Evolutionary conservation across 2,329 filamentous ascomycete species (phyloP).

Genomic region (Cladosporium austrohemisphaericum): DNA sequence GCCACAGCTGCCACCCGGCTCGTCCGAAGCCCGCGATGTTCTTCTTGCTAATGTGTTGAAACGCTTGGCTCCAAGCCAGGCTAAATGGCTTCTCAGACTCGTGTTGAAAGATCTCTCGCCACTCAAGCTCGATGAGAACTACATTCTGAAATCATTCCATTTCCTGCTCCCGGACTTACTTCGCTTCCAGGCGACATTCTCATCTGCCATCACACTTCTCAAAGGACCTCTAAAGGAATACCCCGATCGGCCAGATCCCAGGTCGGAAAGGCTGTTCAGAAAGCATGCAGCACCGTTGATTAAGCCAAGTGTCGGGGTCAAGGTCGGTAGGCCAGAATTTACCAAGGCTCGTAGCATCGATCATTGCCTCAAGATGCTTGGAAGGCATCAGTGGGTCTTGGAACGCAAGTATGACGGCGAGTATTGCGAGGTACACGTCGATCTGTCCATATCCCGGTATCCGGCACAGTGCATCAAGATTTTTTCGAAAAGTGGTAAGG

Average conservation of each 20-base stretch:
- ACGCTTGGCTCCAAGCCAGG: constrained; percentile 62
- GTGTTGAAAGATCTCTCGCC: constrained; percentile 74
- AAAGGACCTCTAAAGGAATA: constrained; percentile 40
- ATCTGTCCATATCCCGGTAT: constrained; percentile 51
- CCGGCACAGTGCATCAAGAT: constrained; percentile 61
- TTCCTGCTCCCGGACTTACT: constrained; percentile 66
- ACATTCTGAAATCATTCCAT: constrained; percentile 61
- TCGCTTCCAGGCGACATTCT: constrained; percentile 65
- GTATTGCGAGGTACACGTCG: constrained; percentile 84
- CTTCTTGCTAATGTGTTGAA: constrained; percentile 56
- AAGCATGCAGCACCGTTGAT: constrained; percentile 38
- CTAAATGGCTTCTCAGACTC: constrained; percentile 82
- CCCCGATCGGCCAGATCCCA: constrained; percentile 34
- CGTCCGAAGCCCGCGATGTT: constrained; percentile 37
- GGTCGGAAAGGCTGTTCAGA: constrained; percentile 33
- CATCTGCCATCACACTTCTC: constrained; percentile 56
- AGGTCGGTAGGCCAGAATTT: constrained; percentile 45
- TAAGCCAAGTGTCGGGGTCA: constrained; percentile 40
- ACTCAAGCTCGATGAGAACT: constrained; percentile 56
- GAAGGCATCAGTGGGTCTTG: constrained; percentile 61
- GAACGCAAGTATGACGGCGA: constrained; percentile 82
- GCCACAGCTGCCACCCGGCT: constrained; percentile 26
- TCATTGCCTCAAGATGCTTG: constrained; percentile 65
- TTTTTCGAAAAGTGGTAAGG: constrained; percentile 89
- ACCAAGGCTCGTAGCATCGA: constrained; percentile 56